Evolutionary conservation across 371 early-diverging fungal genomes (phyloP).

Genomic region (Syncephalis fuscata): DNA sequence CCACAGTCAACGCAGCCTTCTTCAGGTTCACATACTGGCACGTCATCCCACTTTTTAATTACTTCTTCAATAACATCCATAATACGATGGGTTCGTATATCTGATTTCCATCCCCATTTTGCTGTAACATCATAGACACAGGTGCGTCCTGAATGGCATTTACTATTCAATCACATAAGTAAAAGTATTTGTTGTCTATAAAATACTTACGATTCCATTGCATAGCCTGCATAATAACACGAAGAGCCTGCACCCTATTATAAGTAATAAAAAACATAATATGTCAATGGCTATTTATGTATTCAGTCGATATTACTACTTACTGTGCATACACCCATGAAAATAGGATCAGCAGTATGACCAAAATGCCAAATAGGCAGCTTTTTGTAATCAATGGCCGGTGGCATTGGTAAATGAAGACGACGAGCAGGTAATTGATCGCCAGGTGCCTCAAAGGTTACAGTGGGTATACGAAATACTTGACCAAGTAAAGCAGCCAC

Average conservation of each 20-base stretch:
- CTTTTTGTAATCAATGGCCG: slow-evolving; percentile 23
- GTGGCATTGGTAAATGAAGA: slow-evolving; percentile 53
- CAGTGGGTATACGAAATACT: slow-evolving; percentile 71
- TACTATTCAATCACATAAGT: slow-evolving; percentile 11
- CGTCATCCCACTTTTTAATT: slow-evolving; percentile 31
- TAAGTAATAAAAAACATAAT: background rate
- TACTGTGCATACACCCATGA: slow-evolving; percentile 70
- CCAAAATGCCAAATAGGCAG: slow-evolving; percentile 85
- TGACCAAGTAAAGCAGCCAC: slow-evolving; percentile 65
- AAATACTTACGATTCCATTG: slow-evolving; percentile 45
- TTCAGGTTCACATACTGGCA: slow-evolving; percentile 32
- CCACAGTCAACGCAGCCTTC: slow-evolving; percentile 57
- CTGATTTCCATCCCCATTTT: slow-evolving; percentile 46
- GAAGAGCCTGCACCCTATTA: slow-evolving; percentile 42
- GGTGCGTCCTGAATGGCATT: slow-evolving; percentile 36
- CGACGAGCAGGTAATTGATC: slow-evolving; percentile 64
- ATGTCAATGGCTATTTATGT: background rate
- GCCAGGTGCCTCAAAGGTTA: slow-evolving; percentile 81
- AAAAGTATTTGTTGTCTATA: background rate
- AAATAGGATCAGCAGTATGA: slow-evolving; percentile 87
- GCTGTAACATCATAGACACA: slow-evolving; percentile 53
- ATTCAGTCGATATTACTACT: slow-evolving; percentile 2
- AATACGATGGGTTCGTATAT: slow-evolving; percentile 64
- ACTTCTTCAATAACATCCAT: slow-evolving; percentile 63
- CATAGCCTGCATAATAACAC: slow-evolving; percentile 85